phyloP scores from a whole-genome alignment of 345 rosid genomes.

The Firmiana major region DNA sequence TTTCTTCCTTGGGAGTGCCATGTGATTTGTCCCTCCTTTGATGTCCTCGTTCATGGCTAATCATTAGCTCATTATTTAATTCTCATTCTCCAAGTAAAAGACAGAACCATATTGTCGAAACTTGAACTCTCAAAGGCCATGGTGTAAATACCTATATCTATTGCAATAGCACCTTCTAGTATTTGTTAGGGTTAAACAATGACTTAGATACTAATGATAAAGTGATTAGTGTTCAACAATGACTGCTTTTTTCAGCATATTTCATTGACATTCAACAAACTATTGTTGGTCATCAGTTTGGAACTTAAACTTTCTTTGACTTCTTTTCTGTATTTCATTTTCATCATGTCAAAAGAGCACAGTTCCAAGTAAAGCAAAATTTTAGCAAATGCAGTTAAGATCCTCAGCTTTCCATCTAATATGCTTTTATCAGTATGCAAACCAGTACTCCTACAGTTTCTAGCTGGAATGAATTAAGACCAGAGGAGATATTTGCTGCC shows the following conservation, averaged over 20 bases:
- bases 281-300: background rate
- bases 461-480: background rate
- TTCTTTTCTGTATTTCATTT: background rate
- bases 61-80: conserved; percentile 11
- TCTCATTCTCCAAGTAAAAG: conserved; percentile 5
- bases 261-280: background rate
- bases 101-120: background rate
- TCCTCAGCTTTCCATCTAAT: background rate
- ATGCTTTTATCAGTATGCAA: background rate
- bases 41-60: conserved; percentile 3
- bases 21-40: background rate
- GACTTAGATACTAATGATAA: no score
- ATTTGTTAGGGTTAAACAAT: no score
- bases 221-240: background rate
- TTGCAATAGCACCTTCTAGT: no score
- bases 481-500: background rate
- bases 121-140: background rate
- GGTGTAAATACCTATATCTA: background rate
- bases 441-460: background rate
- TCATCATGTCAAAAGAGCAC: background rate
- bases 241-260: background rate
- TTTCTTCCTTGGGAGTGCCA: background rate
- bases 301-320: background rate
- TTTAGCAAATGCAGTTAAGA: background rate
- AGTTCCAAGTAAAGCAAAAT: background rate